Conservation (phyloP, 2,329 filamentous ascomycete genomes). For the Escovopsis weberi region DNA sequence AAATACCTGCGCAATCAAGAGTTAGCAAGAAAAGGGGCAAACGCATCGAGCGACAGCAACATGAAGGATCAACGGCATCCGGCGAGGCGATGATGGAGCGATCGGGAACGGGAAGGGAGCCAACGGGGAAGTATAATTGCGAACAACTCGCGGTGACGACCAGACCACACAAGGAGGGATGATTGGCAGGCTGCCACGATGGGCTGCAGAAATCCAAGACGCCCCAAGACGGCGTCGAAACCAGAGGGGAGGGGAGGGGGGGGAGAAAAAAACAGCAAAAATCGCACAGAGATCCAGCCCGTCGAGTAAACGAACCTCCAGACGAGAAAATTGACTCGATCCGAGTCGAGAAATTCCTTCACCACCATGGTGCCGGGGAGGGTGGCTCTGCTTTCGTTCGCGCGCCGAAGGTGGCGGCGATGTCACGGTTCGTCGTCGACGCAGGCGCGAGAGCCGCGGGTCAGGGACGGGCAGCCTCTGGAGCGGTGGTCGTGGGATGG, state of each 20-base stretch:
- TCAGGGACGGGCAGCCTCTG: slow-evolving; percentile 1
- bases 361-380: slow-evolving; percentile 27
- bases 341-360: slow-evolving; percentile 50
- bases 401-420: slow-evolving; percentile 20
- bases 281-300: neutral
- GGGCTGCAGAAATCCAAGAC: slow-evolving; percentile 8
- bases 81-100: slow-evolving; percentile 2
- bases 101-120: neutral
- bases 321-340: slow-evolving; percentile 56
- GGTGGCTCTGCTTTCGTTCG: too few relatives aligned
- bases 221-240: too few relatives aligned
- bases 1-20: slow-evolving; percentile 35
- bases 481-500: slow-evolving; percentile 2
- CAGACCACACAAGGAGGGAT: neutral
- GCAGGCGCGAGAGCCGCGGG: slow-evolving; percentile 4
- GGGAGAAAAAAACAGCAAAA: neutral
- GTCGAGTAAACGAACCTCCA: slow-evolving; percentile 43
- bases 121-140: slow-evolving; percentile 1
- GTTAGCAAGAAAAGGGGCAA: neutral
- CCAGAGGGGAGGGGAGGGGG: slow-evolving; percentile 11
- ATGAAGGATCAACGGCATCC: slow-evolving; percentile 9
- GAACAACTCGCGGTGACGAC: neutral
- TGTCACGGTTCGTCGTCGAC: slow-evolving; percentile 12
- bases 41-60: neutral
- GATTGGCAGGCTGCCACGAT: slow-evolving; percentile 2